Conservation (phyloP, 768 basidiomycete species). For the Boletus huronensis region DNA sequence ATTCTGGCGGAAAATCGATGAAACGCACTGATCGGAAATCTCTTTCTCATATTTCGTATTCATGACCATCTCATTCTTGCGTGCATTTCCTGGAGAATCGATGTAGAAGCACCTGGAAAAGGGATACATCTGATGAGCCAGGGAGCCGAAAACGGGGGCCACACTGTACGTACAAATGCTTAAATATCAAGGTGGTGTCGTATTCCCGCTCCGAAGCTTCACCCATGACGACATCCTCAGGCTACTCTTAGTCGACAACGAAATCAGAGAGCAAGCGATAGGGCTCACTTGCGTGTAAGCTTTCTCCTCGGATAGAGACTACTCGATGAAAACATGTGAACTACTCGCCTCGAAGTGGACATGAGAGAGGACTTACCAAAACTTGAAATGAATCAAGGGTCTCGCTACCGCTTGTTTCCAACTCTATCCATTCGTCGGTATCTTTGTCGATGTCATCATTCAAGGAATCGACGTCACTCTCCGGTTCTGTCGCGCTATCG, state of each 20-base stretch:
- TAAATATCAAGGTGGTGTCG: conserved; percentile 76
- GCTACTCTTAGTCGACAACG: conserved; percentile 4
- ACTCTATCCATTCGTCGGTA: conserved; percentile 40
- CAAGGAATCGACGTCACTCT: conserved; percentile 67
- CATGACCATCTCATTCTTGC: conserved; percentile 56
- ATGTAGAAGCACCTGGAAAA: conserved; percentile 79
- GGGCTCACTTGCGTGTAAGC: conserved; percentile 5
- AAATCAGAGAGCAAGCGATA: not conserved
- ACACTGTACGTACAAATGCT: conserved; percentile 59
- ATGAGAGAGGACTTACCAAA: conserved; percentile 1
- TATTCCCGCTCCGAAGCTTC: conserved; percentile 74
- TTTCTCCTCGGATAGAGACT: conserved; percentile 14
- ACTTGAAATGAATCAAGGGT: conserved; percentile 20
- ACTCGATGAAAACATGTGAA: not conserved
- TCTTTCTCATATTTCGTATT: conserved; percentile 50
- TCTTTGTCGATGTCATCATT: conserved; percentile 50
- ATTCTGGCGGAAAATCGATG: not conserved
- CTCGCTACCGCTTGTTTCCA: conserved; percentile 20
- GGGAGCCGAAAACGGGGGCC: not conserved
- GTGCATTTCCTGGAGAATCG: conserved; percentile 75
- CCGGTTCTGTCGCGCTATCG: conserved; percentile 47
- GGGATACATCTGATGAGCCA: not conserved
- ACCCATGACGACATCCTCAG: conserved; percentile 59
- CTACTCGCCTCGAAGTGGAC: not conserved
- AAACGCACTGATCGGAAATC: conserved; percentile 51